Conservation (phyloP, 352 stramenopile genomes). For the Globisporangium carolinianum region DNA sequence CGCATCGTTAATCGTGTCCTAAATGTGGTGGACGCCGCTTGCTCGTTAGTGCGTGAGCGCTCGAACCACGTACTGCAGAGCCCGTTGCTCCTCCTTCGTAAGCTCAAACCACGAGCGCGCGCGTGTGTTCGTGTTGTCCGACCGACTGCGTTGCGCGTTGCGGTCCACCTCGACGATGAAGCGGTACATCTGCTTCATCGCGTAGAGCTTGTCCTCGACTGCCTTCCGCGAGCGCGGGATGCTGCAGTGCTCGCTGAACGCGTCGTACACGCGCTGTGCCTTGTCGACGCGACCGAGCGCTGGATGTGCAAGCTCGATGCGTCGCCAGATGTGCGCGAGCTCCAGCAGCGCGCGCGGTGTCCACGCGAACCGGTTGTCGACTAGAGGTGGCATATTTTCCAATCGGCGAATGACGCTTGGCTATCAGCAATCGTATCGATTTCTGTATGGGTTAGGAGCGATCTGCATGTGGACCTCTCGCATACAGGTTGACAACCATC, state of each 20-base stretch:
- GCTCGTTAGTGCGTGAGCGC: not conserved
- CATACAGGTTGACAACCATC: no score
- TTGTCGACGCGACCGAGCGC: constrained; percentile 29
- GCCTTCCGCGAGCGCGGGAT: constrained; percentile 39
- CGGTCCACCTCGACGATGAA: constrained; percentile 59
- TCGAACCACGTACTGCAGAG: constrained; percentile 21
- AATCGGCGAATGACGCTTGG: no score
- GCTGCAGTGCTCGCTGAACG: constrained; percentile 33
- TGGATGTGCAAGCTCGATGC: constrained; percentile 28
- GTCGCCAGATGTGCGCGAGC: constrained; percentile 49
- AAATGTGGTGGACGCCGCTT: no score
- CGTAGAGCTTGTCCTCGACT: constrained; percentile 63
- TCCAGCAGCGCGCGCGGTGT: constrained; percentile 39
- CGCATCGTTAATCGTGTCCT: not conserved
- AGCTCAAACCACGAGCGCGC: constrained; percentile 53
- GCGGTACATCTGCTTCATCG: constrained; percentile 68
- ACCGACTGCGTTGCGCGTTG: constrained; percentile 24
- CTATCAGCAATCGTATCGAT: no score
- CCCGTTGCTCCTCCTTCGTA: constrained; percentile 41
- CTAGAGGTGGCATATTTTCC: no score
- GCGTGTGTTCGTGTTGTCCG: not conserved
- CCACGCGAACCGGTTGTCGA: constrained; percentile 15
- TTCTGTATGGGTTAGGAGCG: no score
- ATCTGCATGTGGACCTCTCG: no score
- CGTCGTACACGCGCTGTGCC: constrained; percentile 45